Evolutionary conservation across 1,139 yeast genomes (phyloP), one percentile per base, ranked within the genome.

Genomic region (Kodamaea ohmeri): DNA sequence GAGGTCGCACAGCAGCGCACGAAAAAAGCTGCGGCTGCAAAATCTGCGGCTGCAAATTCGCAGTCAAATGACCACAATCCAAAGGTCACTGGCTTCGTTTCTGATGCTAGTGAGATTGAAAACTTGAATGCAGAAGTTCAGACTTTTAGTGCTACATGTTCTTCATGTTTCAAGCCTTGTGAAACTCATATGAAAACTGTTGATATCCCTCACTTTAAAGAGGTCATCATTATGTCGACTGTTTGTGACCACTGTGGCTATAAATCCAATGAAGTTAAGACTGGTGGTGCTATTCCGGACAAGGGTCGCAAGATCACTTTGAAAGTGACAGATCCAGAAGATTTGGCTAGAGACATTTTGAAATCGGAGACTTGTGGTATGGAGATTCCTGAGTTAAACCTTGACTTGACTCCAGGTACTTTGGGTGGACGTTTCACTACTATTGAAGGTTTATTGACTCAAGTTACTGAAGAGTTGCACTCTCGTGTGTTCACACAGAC

Each of bases 391-490:
- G 98, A 94, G 64, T 73, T 94, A 44, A 80, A 78, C 56, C 75
- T 94, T 50, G 98, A 94, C 60, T 78, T 94, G 51, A 88, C 94
- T 12, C 94, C 96, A 27, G 98, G 99, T 44, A 94, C 99, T 11
- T 73, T 94, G 40, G 99, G 99, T 44, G 98, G 99, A 39, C 78
- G 98, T 57, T 94, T 94, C 69, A 94, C 98, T 34, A 94, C 99
- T 15, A 70, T 92, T 49, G 98, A 92, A 67, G 99, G 99, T 44
- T 73, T 94, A 43, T 67, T 94, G 48, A 73, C 78, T 35, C 97
- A 94, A 63, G 97, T 92, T 14, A 71, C 79, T 50, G 96, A 88
- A 44, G 98, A 92, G 62, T 76, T 94, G 47, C 85, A 89, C 53
- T 68, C 83, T 13, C 79, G 95, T 61, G 95, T 92, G 8, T 87